Percentiles rank a stretch among this genome's conserved stretches.
Conservation (phyloP, 2,329 filamentous ascomycete genomes). For the Botrytis tulipae region DNA sequence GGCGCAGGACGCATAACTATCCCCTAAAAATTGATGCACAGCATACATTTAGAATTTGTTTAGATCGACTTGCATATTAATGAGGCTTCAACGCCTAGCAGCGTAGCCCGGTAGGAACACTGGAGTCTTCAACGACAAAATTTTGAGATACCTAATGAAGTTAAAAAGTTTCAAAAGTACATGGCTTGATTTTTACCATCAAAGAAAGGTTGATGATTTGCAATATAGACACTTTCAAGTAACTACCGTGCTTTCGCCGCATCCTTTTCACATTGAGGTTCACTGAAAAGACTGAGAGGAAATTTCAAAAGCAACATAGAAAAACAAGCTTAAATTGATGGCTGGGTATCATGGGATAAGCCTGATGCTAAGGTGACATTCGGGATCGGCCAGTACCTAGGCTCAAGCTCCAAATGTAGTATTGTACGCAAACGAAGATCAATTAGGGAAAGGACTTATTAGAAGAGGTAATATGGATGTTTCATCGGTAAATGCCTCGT, state of each 20-base stretch:
- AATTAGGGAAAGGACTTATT: background rate
- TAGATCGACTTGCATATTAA: slow-evolving; percentile 21
- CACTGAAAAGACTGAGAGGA: background rate
- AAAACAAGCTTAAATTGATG: background rate
- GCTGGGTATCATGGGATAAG: background rate
- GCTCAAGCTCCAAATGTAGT: background rate
- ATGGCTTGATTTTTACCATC: background rate
- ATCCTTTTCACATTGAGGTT: background rate
- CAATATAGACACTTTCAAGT: background rate
- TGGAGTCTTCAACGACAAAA: slow-evolving; percentile 24
- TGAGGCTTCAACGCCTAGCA: slow-evolving; percentile 26
- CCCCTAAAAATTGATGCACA: background rate
- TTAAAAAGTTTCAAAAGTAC: slow-evolving; percentile 14
- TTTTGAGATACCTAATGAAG: slow-evolving; percentile 11
- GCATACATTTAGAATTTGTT: slow-evolving; percentile 8
- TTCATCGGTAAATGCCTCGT: slow-evolving; percentile 1
- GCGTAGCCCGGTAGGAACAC: background rate
- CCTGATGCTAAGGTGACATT: background rate
- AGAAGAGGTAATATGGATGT: background rate
- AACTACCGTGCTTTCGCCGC: background rate
- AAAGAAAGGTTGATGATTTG: background rate
- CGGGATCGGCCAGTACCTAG: background rate
- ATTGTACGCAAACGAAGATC: slow-evolving; percentile 3
- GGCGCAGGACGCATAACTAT: slow-evolving; percentile 42
- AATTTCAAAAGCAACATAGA: background rate